Evolutionary conservation across 2,329 filamentous ascomycete species (phyloP), one percentile per base, ranked within the genome.

Genomic region (Mycogone perniciosa): DNA sequence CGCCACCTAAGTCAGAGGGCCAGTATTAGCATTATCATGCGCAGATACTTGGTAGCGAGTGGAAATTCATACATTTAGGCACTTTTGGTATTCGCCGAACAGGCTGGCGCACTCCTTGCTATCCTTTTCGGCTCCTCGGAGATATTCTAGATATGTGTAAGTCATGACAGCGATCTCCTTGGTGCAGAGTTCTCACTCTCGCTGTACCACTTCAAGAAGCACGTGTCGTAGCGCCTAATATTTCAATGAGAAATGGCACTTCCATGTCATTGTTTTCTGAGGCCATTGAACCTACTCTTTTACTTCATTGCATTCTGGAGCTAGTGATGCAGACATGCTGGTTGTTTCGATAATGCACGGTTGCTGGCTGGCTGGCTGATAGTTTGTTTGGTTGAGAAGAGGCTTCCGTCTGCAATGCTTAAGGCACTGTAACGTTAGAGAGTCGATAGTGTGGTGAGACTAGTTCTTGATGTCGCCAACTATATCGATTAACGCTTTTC

Each of bases 181-280:
- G 47, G 51, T 11, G 5, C 8, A 31, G 52, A 46, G 40, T 46
- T 69, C 85, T 53, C 76, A 96, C 93, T 97, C 72, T 99, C 93
- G 66, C 91, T 96, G 70, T 99, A 99, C 93, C 93, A 99, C 72
- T 96, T 97, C 57, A 99, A 75, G 67, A 99, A 99, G 73, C 93
- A 99, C 47, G 86, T 91, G 69, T 99, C 93, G 67, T 99, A 99
- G 61, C 85, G 88, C 67, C 91, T 96, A 55, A 3, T 10, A 39
- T 39, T 5, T 38, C 29, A 4, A 7, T 26, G 20, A 7, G 43
- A 35, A 10, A n/a, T 29, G 10, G 7, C 31, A 33, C 31, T 10
- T 4, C 8, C 5, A 6, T 43, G n/a, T 6, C 8, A 40, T 8
- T 2, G 2, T 6, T 6, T 31, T 30, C n/a, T 7, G 11, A 27